Percentiles rank a stretch among this genome's conserved stretches.
Evolutionary conservation across 352 stramenopile species (phyloP).

Genomic region (Phytophthora idaei): DNA sequence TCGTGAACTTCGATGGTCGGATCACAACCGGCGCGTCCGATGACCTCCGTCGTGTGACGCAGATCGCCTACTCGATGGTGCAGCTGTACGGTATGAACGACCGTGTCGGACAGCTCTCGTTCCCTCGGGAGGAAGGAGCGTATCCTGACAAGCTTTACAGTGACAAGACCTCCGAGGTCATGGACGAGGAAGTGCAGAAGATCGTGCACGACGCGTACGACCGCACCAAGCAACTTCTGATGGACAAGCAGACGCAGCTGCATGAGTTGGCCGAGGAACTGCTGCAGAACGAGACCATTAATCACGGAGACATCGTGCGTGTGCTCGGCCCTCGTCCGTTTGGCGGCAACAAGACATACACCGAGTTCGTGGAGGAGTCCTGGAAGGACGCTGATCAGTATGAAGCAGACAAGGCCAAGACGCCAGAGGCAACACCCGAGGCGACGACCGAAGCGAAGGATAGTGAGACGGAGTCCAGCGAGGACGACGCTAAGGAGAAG

Average conservation of each 20-base stretch:
- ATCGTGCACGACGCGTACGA: slow-evolving; percentile 98
- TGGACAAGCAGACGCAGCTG: slow-evolving; percentile 94
- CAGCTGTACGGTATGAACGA: slow-evolving; percentile 99
- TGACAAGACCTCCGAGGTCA: slow-evolving; percentile 97
- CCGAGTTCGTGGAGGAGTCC: slow-evolving; percentile 94
- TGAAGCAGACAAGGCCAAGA: slow-evolving; percentile 67
- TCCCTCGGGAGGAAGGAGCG: slow-evolving; percentile 92
- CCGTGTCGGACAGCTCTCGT: slow-evolving; percentile 96
- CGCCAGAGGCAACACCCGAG: slow-evolving; percentile 25
- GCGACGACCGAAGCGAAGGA: slow-evolving; percentile 20
- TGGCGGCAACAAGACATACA: slow-evolving; percentile 94
- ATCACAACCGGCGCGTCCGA: slow-evolving; percentile 98
- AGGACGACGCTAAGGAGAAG: slow-evolving; percentile 28
- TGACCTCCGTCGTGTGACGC: slow-evolving; percentile 89
- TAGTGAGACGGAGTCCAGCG: slow-evolving; percentile 16
- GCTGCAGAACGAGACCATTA: slow-evolving; percentile 99
- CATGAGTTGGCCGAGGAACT: slow-evolving; percentile 95
- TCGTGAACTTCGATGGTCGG: slow-evolving; percentile 96
- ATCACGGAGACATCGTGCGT: slow-evolving; percentile 97
- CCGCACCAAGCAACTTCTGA: slow-evolving; percentile 94
- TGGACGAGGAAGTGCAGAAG: slow-evolving; percentile 98
- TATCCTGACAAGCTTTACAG: slow-evolving; percentile 96
- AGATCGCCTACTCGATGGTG: slow-evolving; percentile 99
- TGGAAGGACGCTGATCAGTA: slow-evolving; percentile 87
- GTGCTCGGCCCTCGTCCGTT: slow-evolving; percentile 95